Percentiles rank a stretch among this genome's conserved stretches.
phyloP scores from a whole-genome alignment of 1,284 basidiomycete genomes.

The Flammula alnicola region DNA sequence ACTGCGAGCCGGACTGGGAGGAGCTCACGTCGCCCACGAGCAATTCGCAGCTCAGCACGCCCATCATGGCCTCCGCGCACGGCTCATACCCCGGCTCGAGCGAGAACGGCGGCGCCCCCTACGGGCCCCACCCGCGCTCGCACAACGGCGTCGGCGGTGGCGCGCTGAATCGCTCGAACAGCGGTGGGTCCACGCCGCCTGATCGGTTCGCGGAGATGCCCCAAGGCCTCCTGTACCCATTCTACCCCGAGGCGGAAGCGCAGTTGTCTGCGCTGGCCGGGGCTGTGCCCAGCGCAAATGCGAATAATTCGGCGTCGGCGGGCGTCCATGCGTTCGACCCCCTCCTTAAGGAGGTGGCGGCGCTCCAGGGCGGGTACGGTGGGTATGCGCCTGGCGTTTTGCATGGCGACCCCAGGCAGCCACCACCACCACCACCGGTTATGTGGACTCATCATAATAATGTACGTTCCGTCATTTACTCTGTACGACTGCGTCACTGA shows the following conservation, averaged over 20 bases:
- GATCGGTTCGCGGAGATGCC: constrained; percentile 67
- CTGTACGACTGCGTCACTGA: neutral
- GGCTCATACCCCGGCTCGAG: constrained; percentile 41
- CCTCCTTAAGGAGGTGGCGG: constrained; percentile 59
- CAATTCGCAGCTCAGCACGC: constrained; percentile 50
- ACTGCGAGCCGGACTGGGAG: constrained; percentile 76
- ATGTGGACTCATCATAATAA: constrained; percentile 14
- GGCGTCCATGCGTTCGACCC: constrained; percentile 52
- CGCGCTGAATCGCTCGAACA: constrained; percentile 25
- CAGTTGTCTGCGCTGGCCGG: neutral
- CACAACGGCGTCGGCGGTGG: too few species aligned
- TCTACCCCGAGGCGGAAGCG: constrained; percentile 61
- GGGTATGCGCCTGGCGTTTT: constrained; percentile 63
- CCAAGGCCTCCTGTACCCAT: constrained; percentile 71
- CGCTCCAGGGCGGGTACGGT: constrained; percentile 57
- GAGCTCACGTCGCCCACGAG: constrained; percentile 43
- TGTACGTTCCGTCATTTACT: constrained; percentile 1
- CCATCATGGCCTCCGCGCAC: constrained; percentile 45
- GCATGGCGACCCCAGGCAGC: constrained; percentile 25
- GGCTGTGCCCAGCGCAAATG: neutral
- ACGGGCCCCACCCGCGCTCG: too few species aligned
- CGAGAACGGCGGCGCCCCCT: constrained; percentile 25
- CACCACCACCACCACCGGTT: constrained; percentile 22
- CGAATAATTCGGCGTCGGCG: constrained; percentile 27
- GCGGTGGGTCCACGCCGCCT: constrained; percentile 41